Evolutionary conservation across 805 yeast genomes (phyloP), one percentile per base, ranked within the genome.

Genomic region (Yamadazyma insecticola): DNA sequence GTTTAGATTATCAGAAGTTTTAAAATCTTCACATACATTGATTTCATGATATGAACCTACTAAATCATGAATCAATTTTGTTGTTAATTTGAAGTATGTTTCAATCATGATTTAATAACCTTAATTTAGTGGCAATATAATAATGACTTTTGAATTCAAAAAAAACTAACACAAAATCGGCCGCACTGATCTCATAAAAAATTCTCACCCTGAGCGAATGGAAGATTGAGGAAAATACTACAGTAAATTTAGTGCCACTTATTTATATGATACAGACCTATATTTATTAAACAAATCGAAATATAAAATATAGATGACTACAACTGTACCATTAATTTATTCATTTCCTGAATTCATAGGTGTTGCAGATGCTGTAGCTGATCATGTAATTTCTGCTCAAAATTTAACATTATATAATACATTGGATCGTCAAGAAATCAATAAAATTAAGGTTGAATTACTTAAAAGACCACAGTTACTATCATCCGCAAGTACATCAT

Each of bases 351-450:
- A 84, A 56, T 81, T 86, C 50, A 68, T 78, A 17, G 92, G 85
- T 12, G 96, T 90, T 19, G 97, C 97, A 2, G 95, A 84, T 33
- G 97, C 97, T 15, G 95, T 90, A 17, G 97, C 97, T 1, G 96
- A 92, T 58, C 95, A 89, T 57, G 81, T 90, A 29, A 77, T 88
- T 21, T 76, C 84, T 17, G 94, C 95, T 9, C 97, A 92, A 60
- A 85, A 89, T 50, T 59, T 72, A 39, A 74, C 88, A 7, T 60
- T 83, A 22, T 73, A 67, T 47, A 54, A 60, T 37, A 60, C 70
- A 2, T 45, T 60, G 37, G 70, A 66, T 40, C 46, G 39, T 17
- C 43, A 48, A 12, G 55, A 55, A 40, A 62, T 64, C 22, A 53
- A 44, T 23, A 34, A 44, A n/a, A 40, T 56, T 35, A 55, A 60